Evolutionary conservation across 805 yeast genomes (phyloP).

Genomic region (Pichia heedii): DNA sequence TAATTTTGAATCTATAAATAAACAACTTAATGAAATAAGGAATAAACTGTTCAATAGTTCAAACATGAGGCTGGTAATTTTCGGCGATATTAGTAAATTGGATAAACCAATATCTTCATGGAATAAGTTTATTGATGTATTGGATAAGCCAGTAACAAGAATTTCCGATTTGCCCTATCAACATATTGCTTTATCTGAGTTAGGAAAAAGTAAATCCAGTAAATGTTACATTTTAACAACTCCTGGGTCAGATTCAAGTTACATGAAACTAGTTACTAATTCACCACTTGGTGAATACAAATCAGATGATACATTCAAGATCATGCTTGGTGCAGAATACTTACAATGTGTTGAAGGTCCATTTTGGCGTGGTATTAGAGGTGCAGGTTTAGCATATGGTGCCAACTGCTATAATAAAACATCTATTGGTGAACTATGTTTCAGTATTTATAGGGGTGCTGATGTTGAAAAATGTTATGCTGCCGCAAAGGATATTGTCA

Average conservation of each 20-base stretch:
- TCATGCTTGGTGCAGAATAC: slow-evolving; percentile 66
- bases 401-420: slow-evolving; percentile 50
- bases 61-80: slow-evolving; percentile 58
- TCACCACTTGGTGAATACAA: slow-evolving; percentile 45
- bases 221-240: slow-evolving; percentile 59
- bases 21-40: slow-evolving; percentile 45
- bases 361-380: slow-evolving; percentile 92
- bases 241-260: slow-evolving; percentile 81
- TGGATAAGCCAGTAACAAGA: not conserved
- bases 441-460: slow-evolving; percentile 71
- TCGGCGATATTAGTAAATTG: slow-evolving; percentile 56
- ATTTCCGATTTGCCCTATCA: slow-evolving; percentile 41
- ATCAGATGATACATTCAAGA: slow-evolving; percentile 55
- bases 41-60: slow-evolving; percentile 42
- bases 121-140: slow-evolving; percentile 29
- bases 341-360: slow-evolving; percentile 92
- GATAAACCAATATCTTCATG: slow-evolving; percentile 52
- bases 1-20: slow-evolving; percentile 36
- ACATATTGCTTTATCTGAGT: slow-evolving; percentile 40
- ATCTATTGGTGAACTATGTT: slow-evolving; percentile 61
- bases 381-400: slow-evolving; percentile 91
- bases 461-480: slow-evolving; percentile 57
- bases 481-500: slow-evolving; percentile 58
- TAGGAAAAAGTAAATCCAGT: slow-evolving; percentile 44
- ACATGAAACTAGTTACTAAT: slow-evolving; percentile 47